Evolutionary conservation across 257 asterid genomes (phyloP).

Genomic region (Linaria vulgaris): DNA sequence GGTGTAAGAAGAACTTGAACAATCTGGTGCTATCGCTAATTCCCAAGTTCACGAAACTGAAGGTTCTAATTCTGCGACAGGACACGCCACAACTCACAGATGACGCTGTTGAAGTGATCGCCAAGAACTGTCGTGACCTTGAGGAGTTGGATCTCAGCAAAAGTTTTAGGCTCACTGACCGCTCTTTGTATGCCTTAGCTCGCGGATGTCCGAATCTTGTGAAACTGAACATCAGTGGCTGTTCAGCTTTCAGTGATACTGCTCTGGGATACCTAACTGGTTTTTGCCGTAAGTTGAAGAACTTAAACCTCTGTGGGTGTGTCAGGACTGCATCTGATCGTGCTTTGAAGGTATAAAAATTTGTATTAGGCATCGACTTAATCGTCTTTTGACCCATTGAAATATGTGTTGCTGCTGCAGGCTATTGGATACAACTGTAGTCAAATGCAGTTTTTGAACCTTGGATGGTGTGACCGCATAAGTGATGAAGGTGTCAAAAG

Average conservation of each 20-base stretch:
- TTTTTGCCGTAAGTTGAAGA: conserved; percentile 60
- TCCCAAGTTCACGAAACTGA: conserved; percentile 77
- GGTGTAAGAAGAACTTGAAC: conserved; percentile 97
- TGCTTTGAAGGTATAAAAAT: conserved; percentile 67
- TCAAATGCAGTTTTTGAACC: conserved; percentile 71
- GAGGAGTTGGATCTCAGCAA: conserved; percentile 90
- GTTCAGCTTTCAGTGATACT: conserved; percentile 72
- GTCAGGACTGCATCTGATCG: conserved; percentile 81
- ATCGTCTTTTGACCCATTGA: not conserved
- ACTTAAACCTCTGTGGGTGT: conserved; percentile 90
- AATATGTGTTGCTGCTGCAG: conserved; percentile 35
- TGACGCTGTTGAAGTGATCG: conserved; percentile 63
- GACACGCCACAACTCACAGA: conserved; percentile 83
- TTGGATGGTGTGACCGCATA: conserved; percentile 96
- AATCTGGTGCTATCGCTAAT: conserved; percentile 63
- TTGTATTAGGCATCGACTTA: not conserved
- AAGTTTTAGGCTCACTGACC: conserved; percentile 77
- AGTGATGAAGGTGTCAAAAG: conserved; percentile 93
- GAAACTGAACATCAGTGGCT: conserved; percentile 88
- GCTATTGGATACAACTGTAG: conserved; percentile 82
- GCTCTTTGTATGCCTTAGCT: conserved; percentile 73
- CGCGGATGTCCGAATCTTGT: conserved; percentile 74
- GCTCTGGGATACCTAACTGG: conserved; percentile 77
- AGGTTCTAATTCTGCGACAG: conserved; percentile 69
- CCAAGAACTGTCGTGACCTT: conserved; percentile 69